Base-by-base conservation (phyloP, 2,329 filamentous ascomycete species). In the Didymella sp. region DNA sequence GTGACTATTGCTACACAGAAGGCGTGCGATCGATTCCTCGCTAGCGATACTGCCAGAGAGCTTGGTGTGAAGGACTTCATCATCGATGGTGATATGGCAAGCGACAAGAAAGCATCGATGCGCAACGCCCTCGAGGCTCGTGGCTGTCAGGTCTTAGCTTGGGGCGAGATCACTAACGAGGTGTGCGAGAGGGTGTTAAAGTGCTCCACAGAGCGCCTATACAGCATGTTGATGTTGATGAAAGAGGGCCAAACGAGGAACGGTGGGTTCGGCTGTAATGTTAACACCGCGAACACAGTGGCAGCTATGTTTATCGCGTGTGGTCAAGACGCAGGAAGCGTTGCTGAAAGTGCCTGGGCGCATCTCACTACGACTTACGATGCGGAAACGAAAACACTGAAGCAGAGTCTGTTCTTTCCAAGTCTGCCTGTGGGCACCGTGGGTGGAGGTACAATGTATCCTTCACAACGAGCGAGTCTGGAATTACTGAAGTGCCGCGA, bases 1-100 rank as follows among this genome's bases (percentile, higher is more conserved):
- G 66, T 68, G 9, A 73, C 70, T 3, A 63, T 72, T 21, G 69
- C 69, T 6, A 72, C 68, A 9, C 65, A 72, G n/a, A 30, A 56
- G 6, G 63, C 61, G 8, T 73, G 69, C 28, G 61, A 64, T 33
- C 45, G 13, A 1, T 50, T 60, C 9, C 60, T 70, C 31, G 44
- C 60, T 11, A 43, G 51, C 11, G 27, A 46, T 13, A 31, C 38
- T 15, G 58, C 54, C 1, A 27, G 53, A 27, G 46, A 58, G n/a
- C 25, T 56, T 44, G 21, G 59, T 46, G 28, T 54, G 58, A 35
- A 28, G 47, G 38, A 61, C 52, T 38, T 59, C 63, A 19, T 56
- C 41, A 57, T 68, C 8, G 67, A 70, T 12, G 64, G 68, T 6
- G 61, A 70, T 24, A 59, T 69, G 46, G 52, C 64, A 12, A 60